Evolutionary conservation across 2,329 filamentous ascomycete genomes (phyloP).

Genomic region (Cladophialophora bantiana): DNA sequence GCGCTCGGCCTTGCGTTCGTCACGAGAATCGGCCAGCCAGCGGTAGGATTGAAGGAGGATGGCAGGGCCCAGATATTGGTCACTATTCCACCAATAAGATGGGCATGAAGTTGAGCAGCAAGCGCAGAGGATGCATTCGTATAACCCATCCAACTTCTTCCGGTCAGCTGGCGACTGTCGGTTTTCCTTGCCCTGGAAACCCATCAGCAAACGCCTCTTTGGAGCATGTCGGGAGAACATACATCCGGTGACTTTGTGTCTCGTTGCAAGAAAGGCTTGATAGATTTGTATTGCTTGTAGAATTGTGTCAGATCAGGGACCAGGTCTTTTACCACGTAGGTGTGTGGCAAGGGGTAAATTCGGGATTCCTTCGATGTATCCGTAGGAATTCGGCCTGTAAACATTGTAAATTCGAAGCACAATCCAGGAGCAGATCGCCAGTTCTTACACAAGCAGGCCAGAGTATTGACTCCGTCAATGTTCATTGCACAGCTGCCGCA

Average conservation of each 20-base stretch:
- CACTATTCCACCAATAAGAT: constrained; percentile 99
- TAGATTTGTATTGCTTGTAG: constrained; percentile 99
- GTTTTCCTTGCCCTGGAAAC: constrained; percentile 80
- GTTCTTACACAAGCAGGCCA: constrained; percentile 94
- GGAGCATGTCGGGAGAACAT: constrained; percentile 50
- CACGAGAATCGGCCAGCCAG: constrained; percentile 94
- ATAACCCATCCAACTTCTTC: constrained; percentile 95
- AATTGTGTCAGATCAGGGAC: constrained; percentile 97
- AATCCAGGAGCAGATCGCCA: constrained; percentile 11
- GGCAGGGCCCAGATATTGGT: constrained; percentile 97
- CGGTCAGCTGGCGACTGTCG: constrained; percentile 90
- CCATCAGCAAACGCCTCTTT: constrained; percentile 33
- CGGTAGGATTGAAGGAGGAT: constrained; percentile 97
- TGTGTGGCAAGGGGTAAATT: constrained; percentile 97
- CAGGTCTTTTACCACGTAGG: constrained; percentile 98
- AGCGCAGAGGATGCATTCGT: constrained; percentile 99
- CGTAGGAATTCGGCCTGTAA: constrained; percentile 85
- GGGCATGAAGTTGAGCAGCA: constrained; percentile 99
- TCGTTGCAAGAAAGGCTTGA: constrained; percentile 97
- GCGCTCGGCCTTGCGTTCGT: constrained; percentile 86
- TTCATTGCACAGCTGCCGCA: constrained; percentile 99
- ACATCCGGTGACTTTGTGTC: constrained; percentile 84
- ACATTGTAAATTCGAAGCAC: constrained; percentile 22
- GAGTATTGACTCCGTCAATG: constrained; percentile 97
- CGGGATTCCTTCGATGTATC: constrained; percentile 82